A percentile compares a stretch with the other conserved stretches of the same genome.
Evolutionary conservation across 2,329 filamentous ascomycete genomes (phyloP).

Genomic region (Xylogone sp.): DNA sequence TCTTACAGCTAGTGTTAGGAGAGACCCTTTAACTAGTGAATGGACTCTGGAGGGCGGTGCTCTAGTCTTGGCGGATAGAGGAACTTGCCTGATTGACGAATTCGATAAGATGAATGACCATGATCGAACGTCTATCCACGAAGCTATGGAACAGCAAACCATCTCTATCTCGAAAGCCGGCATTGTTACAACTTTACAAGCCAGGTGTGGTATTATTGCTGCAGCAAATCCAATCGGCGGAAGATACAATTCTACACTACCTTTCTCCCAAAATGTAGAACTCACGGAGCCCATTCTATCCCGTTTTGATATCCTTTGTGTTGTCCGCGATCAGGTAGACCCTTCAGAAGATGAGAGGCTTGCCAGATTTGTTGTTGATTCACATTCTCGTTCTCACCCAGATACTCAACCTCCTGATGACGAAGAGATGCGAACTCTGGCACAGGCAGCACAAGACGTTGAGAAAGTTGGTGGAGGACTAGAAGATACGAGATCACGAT

Average conservation of each 20-base stretch:
- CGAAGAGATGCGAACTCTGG: slow-evolving; percentile 25
- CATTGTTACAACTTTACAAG: slow-evolving; percentile 95
- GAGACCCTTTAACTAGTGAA: slow-evolving; percentile 91
- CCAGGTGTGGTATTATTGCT: slow-evolving; percentile 91
- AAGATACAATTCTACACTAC: slow-evolving; percentile 93
- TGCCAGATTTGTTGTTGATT: slow-evolving; percentile 91
- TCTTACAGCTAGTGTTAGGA: slow-evolving; percentile 93
- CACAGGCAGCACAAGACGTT: slow-evolving; percentile 21
- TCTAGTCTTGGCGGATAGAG: slow-evolving; percentile 94
- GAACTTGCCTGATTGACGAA: slow-evolving; percentile 97
- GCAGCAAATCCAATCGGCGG: slow-evolving; percentile 96
- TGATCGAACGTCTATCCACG: slow-evolving; percentile 98
- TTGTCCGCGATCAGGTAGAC: slow-evolving; percentile 93
- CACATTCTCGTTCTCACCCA: slow-evolving; percentile 86
- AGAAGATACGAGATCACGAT: slow-evolving; percentile 15
- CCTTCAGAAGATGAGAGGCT: slow-evolving; percentile 88
- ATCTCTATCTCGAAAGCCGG: slow-evolving; percentile 98
- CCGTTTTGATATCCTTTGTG: slow-evolving; percentile 95
- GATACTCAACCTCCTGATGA: slow-evolving; percentile 43
- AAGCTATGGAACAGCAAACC: slow-evolving; percentile 99
- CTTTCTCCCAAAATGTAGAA: slow-evolving; percentile 94
- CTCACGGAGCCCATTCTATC: slow-evolving; percentile 96
- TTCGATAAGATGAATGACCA: slow-evolving; percentile 99
- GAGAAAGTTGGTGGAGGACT: background rate
- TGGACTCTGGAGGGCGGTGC: slow-evolving; percentile 98